phyloP scores from a whole-genome alignment of 2,329 filamentous ascomycete species.

The Arthrobotrys iridis region DNA sequence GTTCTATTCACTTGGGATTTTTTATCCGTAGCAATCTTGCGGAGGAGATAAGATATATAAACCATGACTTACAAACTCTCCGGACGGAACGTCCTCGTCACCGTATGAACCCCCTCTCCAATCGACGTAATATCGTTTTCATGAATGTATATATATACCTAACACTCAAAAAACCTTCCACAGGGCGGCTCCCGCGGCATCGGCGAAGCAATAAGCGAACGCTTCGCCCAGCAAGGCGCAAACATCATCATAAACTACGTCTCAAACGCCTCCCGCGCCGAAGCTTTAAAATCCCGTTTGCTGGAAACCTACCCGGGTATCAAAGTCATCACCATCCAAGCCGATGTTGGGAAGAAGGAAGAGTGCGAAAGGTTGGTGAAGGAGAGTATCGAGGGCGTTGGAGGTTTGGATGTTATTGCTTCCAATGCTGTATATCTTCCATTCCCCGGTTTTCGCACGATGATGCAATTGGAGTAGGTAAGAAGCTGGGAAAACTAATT shows the following conservation, averaged over 20 bases:
- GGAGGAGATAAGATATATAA: not conserved
- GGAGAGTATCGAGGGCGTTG: constrained; percentile 70
- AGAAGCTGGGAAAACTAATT: not conserved
- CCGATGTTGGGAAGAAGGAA: constrained; percentile 71
- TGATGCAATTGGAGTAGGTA: not conserved
- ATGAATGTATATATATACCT: not conserved
- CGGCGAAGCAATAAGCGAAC: constrained; percentile 73
- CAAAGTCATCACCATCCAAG: constrained; percentile 70
- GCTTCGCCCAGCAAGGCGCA: constrained; percentile 74
- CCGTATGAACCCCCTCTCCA: constrained; percentile 60
- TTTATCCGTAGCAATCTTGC: too few species aligned
- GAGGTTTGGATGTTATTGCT: constrained; percentile 78
- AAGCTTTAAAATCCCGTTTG: constrained; percentile 69
- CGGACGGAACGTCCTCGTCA: constrained; percentile 72
- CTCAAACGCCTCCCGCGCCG: constrained; percentile 70
- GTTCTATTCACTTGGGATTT: too few species aligned
- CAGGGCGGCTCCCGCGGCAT: constrained; percentile 67
- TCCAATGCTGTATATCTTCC: constrained; percentile 71
- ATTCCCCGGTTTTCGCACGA: not conserved
- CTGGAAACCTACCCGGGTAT: constrained; percentile 64
- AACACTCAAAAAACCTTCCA: too few species aligned
- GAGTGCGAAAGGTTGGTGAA: constrained; percentile 71
- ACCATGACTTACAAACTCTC: constrained; percentile 72
- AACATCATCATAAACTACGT: constrained; percentile 80
- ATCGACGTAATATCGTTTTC: too few species aligned